Percentiles rank a stretch among this genome's conserved stretches.
These are phyloP conservation scores for Penicillium sp. DNA, from an alignment of 2,329 filamentous ascomycete genomes.

Conservation along the genomic window DNA sequence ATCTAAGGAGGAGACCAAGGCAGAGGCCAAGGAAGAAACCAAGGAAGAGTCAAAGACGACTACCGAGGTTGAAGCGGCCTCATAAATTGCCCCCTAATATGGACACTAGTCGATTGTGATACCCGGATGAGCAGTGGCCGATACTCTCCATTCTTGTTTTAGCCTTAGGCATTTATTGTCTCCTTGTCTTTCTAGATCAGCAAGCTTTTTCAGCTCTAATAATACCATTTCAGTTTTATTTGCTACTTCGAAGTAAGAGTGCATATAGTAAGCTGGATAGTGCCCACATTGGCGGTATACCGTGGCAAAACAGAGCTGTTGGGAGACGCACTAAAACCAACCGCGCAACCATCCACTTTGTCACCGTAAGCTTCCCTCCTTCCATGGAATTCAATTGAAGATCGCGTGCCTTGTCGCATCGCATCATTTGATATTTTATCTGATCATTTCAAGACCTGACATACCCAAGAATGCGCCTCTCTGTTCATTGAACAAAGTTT, in stretches of 20 bases:
- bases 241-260: neutral
- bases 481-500: neutral
- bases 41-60: constrained; percentile 9
- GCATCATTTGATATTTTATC: neutral
- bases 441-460: neutral
- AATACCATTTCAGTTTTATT: neutral
- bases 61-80: constrained; percentile 3
- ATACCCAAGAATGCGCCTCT: neutral
- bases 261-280: no score
- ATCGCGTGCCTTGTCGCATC: neutral
- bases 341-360: constrained; percentile 11
- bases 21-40: constrained; percentile 5
- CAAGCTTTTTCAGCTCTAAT: neutral
- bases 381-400: neutral
- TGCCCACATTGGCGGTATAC: neutral
- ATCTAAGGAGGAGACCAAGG: constrained; percentile 15
- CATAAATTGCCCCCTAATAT: constrained; percentile 18
- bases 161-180: constrained; percentile 3
- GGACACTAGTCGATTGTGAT: constrained; percentile 22
- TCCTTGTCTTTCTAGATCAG: neutral
- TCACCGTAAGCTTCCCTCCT: constrained; percentile 4
- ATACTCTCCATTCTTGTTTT: constrained; percentile 19
- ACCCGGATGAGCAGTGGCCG: constrained; percentile 20
- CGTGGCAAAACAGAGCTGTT: constrained; percentile 4
- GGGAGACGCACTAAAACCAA: constrained; percentile 11